Base-by-base conservation (phyloP, 1,139 yeast genomes). In the Nakaseomyces nivariensis region DNA sequence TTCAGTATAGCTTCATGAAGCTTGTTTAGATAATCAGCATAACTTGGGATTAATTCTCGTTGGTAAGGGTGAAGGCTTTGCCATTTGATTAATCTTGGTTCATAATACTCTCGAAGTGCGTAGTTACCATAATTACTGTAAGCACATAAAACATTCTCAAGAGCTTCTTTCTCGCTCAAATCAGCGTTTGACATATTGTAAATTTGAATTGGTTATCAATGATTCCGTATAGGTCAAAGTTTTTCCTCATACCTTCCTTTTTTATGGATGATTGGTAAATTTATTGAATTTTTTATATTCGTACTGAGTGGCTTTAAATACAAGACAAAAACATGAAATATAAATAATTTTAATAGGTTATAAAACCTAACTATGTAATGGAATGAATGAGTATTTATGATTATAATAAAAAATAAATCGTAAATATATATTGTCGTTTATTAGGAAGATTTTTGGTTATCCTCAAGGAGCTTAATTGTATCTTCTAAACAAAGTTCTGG, bases 1-100 rank as follows among this genome's bases (percentile, higher is more conserved):
- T 70, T 66, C 1, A 67, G 67, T 29, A 84, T 73, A 43, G 82
- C 73, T 41, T 69, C 66, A 46, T 68, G 69, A 25, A 85, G 55
- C 13, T 72, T 63, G 1, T 68, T 65, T 1, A 81, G 59, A 56
- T 82, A 78, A 5, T 62, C 53, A 0, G 67, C 67, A 58, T 74
- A 79, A 82, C 84, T 80, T 0, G 81, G 76, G 1, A 82, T 46
- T 6, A 78, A 61, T 6, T 50, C 50, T 52, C 71, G 64, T 45
- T 82, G 85, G 7, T 67, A 67, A 0, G 52, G 49, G 0, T 74
- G 55, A 26, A 82, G 62, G 2, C 71, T 58, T 7, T 55, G 52
- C 59, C 62, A 71, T 54, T 70, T 73, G n/a, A 54, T 48, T 36
- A 48, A 52, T 46, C 70, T 63, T 0, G 75, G 71, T 3, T 51